These are phyloP conservation scores for Zalaria obscura DNA, from an alignment of 2,329 filamentous ascomycete species.

Conservation along the genomic window DNA sequence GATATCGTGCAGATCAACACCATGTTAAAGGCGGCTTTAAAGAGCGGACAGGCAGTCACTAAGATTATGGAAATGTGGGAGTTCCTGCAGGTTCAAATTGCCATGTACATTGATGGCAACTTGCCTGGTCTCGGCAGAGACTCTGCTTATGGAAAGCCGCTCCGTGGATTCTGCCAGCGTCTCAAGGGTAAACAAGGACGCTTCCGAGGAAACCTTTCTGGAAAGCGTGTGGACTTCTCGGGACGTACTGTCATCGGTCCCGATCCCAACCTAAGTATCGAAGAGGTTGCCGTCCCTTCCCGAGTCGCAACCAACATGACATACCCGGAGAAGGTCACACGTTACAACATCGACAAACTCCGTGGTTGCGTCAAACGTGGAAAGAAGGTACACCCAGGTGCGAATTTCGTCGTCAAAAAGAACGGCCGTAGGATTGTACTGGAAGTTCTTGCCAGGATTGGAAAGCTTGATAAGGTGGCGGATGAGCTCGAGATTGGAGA, in stretches of 20 bases:
- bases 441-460: conserved; percentile 30
- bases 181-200: conserved; percentile 95
- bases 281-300: conserved; percentile 82
- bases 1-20: conserved; percentile 91
- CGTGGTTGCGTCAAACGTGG: conserved; percentile 62
- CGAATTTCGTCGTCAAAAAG: conserved; percentile 62
- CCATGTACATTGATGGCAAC: conserved; percentile 96
- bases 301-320: conserved; percentile 94
- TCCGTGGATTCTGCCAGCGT: conserved; percentile 86
- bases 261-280: conserved; percentile 84
- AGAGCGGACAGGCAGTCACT: conserved; percentile 69
- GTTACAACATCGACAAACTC: conserved; percentile 75
- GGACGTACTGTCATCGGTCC: conserved; percentile 95
- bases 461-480: conserved; percentile 54
- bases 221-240: conserved; percentile 97
- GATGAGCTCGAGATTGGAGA: conserved; percentile 68
- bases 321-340: conserved; percentile 78
- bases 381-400: conserved; percentile 68
- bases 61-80: conserved; percentile 99
- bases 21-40: conserved; percentile 67
- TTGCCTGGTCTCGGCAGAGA: conserved; percentile 76
- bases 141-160: conserved; percentile 72
- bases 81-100: conserved; percentile 85
- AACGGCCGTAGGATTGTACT: conserved; percentile 59
- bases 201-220: conserved; percentile 91